Conservation (phyloP, 1,139 yeast genomes). For the Diutina pseudorugosa region DNA sequence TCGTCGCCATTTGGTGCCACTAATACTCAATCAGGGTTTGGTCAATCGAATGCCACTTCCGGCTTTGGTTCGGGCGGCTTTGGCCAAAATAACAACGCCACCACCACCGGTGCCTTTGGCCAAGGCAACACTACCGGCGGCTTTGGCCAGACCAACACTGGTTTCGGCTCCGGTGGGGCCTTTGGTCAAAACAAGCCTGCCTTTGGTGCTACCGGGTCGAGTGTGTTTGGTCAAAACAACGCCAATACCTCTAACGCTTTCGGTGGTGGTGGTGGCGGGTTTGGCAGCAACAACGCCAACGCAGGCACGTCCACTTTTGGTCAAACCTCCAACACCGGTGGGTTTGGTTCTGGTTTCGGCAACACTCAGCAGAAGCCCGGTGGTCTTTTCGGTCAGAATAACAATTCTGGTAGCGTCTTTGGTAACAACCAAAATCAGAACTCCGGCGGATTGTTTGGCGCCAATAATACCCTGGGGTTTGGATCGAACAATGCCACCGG, state of each 20-base stretch:
- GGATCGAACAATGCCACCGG: neutral
- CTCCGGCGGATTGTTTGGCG: neutral
- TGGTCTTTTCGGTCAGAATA: conserved; percentile 7
- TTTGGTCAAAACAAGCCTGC: conserved; percentile 12
- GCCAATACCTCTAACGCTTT: neutral
- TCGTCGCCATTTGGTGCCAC: conserved; percentile 12
- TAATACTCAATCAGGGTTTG: conserved; percentile 12
- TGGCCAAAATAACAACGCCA: neutral
- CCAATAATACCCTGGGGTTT: neutral
- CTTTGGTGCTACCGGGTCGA: conserved; percentile 8
- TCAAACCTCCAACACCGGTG: conserved; percentile 9
- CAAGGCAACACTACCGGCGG: neutral
- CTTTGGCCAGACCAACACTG: neutral
- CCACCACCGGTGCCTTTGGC: neutral
- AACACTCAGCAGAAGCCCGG: conserved; percentile 7
- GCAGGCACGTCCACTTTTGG: conserved; percentile 10
- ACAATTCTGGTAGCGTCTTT: neutral
- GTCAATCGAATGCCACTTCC: conserved; percentile 10
- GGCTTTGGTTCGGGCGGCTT: neutral
- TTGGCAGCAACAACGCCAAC: neutral
- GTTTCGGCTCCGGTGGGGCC: conserved; percentile 8
- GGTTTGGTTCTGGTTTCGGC: conserved; percentile 9
- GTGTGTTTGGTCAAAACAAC: neutral
- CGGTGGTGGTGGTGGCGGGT: neutral
- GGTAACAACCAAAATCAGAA: neutral